Evolutionary conservation across 2,329 filamentous ascomycete species (phyloP).

Genomic region (Rhynchosporium graminicola): DNA sequence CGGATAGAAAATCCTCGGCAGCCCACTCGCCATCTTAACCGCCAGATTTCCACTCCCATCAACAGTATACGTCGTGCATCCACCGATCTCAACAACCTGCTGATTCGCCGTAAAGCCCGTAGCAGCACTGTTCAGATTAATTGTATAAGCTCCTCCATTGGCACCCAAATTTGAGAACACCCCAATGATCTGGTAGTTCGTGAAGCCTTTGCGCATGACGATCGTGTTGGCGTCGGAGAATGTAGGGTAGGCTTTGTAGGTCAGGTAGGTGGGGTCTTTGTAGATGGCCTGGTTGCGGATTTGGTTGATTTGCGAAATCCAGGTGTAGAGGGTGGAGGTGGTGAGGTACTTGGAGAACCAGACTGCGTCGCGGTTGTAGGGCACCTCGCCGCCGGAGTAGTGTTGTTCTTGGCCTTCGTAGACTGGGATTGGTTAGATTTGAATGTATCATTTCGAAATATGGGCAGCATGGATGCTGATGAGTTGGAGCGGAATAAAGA

Average conservation of each 20-base stretch:
- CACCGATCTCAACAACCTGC: constrained; percentile 46
- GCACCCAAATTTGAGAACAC: constrained; percentile 47
- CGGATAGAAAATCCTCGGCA: constrained; percentile 48
- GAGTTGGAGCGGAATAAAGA: neutral
- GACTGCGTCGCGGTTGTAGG: constrained; percentile 47
- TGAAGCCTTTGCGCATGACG: constrained; percentile 36
- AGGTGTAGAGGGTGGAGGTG: constrained; percentile 43
- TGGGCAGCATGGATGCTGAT: too few relatives aligned
- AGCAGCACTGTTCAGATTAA: constrained; percentile 42
- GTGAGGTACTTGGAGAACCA: constrained; percentile 47
- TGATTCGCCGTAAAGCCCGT: constrained; percentile 44
- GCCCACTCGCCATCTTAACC: constrained; percentile 46
- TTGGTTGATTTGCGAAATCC: constrained; percentile 39
- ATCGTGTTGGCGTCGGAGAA: constrained; percentile 36
- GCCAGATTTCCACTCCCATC: constrained; percentile 47
- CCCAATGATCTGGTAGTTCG: constrained; percentile 34
- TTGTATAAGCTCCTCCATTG: constrained; percentile 38
- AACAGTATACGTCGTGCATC: constrained; percentile 47
- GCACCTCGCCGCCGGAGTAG: constrained; percentile 44
- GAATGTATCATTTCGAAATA: neutral
- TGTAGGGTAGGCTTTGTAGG: constrained; percentile 34
- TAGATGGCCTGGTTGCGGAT: constrained; percentile 36
- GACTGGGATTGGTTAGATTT: constrained; percentile 33
- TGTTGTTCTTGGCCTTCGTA: constrained; percentile 58
- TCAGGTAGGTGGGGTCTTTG: constrained; percentile 30